Conservation (phyloP, 1,284 basidiomycete species). For the Ganoderma lucidum region DNA sequence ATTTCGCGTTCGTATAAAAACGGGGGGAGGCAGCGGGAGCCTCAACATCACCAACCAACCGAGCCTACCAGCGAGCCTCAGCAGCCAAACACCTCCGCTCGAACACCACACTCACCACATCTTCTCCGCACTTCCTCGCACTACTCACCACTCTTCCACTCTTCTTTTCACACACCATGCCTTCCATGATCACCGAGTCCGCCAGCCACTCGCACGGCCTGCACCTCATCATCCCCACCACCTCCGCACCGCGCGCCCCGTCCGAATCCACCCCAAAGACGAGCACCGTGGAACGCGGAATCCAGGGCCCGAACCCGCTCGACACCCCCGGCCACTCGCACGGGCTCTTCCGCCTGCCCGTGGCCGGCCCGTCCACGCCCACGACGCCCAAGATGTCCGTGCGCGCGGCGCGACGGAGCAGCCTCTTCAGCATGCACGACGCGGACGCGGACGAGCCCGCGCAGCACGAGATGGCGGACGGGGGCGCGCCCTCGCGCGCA, state of each 20-base stretch:
- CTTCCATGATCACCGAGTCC: neutral
- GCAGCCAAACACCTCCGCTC: conserved; percentile 5
- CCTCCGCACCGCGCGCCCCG: conserved; percentile 10
- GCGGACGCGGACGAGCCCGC: neutral
- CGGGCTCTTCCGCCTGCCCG: conserved; percentile 15
- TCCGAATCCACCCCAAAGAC: neutral
- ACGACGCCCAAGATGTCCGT: conserved; percentile 21
- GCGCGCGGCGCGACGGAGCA: conserved; percentile 22
- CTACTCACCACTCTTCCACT: neutral
- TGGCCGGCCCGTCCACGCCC: conserved; percentile 9
- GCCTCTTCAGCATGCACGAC: conserved; percentile 16
- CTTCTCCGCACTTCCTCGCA: neutral
- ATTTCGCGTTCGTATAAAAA: conserved; percentile 4
- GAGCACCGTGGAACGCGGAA: neutral
- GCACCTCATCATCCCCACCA: conserved; percentile 21
- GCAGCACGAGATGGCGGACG: neutral
- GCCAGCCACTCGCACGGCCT: conserved; percentile 15
- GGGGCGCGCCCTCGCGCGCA: neutral
- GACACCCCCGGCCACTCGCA: conserved; percentile 18
- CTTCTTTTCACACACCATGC: conserved; percentile 1
- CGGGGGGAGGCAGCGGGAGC: neutral
- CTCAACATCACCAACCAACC: conserved; percentile 3
- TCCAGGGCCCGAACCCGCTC: neutral
- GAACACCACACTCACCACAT: conserved; percentile 2
- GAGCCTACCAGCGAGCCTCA: neutral